Evolutionary conservation across 202 grass and related monocot species (phyloP), one percentile per base, ranked within the genome.

Genomic region (Cymbopogon flexuosus): DNA sequence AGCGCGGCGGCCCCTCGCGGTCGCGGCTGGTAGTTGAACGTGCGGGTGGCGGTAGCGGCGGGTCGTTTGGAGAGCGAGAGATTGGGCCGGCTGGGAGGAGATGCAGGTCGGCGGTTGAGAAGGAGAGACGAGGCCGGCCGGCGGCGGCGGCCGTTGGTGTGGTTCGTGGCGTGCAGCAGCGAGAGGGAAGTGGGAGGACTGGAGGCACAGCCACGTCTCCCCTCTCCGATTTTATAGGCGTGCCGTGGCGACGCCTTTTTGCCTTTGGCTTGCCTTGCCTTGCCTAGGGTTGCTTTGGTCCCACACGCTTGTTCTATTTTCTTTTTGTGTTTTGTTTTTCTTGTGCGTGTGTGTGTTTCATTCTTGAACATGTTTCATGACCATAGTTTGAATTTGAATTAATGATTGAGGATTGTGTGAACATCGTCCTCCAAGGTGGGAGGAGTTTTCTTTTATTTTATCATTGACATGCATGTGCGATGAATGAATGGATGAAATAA

Each of bases 181-280:
- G 14, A 4, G 46, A 49, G 12, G 47, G 5, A n/a, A 14, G 5
- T 2, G 18, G 6, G 1, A 0, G 40, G 40, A 42, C 35, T 36
- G 12, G 47, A 18, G 47, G 18, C 6, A 8, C 5, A 19, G 51
- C 1, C 52, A 22, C 52, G 52, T 57, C 52, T 57, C 52, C 52
- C 2, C 7, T 21, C 51, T 54, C 30, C 1, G 31, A 58, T 74
- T 74, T 74, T 74, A 74, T 74, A 74, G 71, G 71, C 71, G 47
- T 1, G 18, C 31, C 31, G 31, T 33, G 31, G 3, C 31, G 31
- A 15, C 15, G 69, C 70, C 27, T 11, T 72, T 72, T 52, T 72
- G 45, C 27, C 29, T 72, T 46, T 12, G 43, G 1, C 10, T 68
- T 22, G 36, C 10, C 10, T 36, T 67, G 34, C 27, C 27, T 27